phyloP scores from a whole-genome alignment of 2,329 filamentous ascomycete genomes.

The Furcasterigmium furcatum region DNA sequence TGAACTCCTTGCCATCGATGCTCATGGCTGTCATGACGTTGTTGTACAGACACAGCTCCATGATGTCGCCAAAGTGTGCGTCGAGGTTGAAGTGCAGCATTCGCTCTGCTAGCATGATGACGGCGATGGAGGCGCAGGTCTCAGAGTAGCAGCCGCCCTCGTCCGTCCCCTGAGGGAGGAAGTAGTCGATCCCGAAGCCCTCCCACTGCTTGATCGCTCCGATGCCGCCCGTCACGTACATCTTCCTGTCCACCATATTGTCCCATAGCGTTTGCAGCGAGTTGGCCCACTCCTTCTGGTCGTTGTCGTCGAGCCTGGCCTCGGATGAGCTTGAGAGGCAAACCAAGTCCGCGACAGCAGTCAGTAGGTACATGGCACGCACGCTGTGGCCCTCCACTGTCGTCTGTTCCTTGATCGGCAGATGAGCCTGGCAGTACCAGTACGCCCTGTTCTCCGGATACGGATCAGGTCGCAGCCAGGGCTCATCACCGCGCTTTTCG shows the following conservation, averaged over 20 bases:
- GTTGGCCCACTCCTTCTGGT: constrained; percentile 26
- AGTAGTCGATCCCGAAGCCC: constrained; percentile 57
- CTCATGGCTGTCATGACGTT: constrained; percentile 56
- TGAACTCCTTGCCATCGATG: constrained; percentile 53
- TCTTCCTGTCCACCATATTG: constrained; percentile 59
- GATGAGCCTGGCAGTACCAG: no score
- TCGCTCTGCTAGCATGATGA: constrained; percentile 58
- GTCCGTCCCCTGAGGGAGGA: constrained; percentile 54
- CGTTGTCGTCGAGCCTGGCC: constrained; percentile 15
- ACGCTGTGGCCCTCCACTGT: no score
- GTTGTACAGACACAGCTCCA: constrained; percentile 61
- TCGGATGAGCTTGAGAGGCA: constrained; percentile 27
- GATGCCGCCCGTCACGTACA: constrained; percentile 61
- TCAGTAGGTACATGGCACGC: constrained; percentile 58
- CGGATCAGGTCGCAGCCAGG: no score
- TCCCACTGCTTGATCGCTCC: constrained; percentile 57
- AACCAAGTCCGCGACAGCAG: constrained; percentile 53
- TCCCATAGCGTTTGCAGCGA: constrained; percentile 50
- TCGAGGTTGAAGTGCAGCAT: constrained; percentile 51
- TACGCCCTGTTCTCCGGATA: no score
- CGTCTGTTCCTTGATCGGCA: no score
- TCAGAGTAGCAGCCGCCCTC: constrained; percentile 62
- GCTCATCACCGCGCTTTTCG: no score
- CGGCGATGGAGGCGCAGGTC: constrained; percentile 57
- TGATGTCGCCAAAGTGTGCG: constrained; percentile 51